Evolutionary conservation across 768 basidiomycete species (phyloP).

Genomic region (Boletus reticuloceps): DNA sequence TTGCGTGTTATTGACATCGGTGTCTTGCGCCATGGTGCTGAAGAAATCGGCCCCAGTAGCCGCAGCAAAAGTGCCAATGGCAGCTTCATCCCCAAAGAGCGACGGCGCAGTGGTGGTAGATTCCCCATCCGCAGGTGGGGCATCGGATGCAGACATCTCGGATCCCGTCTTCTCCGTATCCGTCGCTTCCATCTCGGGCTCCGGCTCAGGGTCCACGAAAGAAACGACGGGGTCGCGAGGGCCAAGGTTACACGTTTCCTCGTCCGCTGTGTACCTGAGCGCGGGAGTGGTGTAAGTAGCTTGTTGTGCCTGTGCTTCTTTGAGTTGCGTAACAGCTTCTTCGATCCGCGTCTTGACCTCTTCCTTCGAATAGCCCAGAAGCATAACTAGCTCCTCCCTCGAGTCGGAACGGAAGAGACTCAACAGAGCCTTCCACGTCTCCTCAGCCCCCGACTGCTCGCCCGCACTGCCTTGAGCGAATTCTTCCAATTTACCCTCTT

Average conservation of each 20-base stretch:
- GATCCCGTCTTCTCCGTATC: constrained; percentile 46
- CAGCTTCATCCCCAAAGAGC: constrained; percentile 78
- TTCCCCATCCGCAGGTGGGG: constrained; percentile 65
- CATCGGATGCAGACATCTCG: constrained; percentile 70
- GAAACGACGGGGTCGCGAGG: constrained; percentile 78
- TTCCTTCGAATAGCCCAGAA: constrained; percentile 90
- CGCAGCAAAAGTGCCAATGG: constrained; percentile 57
- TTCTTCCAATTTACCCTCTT: constrained; percentile 51
- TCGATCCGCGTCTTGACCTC: constrained; percentile 78
- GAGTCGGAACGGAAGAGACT: constrained; percentile 89
- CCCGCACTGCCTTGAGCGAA: constrained; percentile 63
- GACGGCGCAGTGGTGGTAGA: constrained; percentile 85
- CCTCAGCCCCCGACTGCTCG: constrained; percentile 36
- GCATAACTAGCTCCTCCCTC: constrained; percentile 82
- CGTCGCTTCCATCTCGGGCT: constrained; percentile 26
- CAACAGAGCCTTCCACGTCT: constrained; percentile 84
- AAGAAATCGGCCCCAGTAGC: constrained; percentile 78
- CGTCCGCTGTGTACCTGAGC: constrained; percentile 34
- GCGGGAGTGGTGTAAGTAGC: constrained; percentile 26
- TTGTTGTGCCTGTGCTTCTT: constrained; percentile 35
- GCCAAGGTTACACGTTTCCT: constrained; percentile 43
- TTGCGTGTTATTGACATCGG: constrained; percentile 31
- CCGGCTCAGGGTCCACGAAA: constrained; percentile 64
- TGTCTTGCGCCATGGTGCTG: constrained; percentile 63
- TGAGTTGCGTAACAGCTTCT: constrained; percentile 77